Evolutionary conservation across 768 basidiomycete species (phyloP).

Genomic region (Psilocybe tampanensis): DNA sequence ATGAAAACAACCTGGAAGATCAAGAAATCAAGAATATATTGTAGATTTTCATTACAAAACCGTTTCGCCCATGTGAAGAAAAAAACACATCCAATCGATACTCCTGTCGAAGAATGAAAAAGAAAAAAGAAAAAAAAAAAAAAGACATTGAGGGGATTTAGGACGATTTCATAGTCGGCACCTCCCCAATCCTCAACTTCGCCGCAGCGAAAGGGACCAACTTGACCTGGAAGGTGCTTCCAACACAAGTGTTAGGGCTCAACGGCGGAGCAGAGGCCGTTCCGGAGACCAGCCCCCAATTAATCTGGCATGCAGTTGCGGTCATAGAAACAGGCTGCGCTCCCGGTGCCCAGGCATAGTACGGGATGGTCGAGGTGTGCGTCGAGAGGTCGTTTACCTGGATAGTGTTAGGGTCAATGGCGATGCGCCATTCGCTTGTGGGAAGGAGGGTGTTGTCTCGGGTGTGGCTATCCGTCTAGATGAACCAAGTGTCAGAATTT

Average conservation of each 20-base stretch:
- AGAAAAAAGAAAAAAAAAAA: not conserved
- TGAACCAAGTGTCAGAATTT: not conserved
- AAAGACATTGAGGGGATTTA: not conserved
- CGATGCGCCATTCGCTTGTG: slow-evolving; percentile 38
- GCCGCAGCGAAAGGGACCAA: slow-evolving; percentile 43
- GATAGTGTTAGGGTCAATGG: slow-evolving; percentile 41
- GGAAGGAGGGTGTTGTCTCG: slow-evolving; percentile 40
- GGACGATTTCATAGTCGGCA: slow-evolving; percentile 34
- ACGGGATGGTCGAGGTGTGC: slow-evolving; percentile 30
- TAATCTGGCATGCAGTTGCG: slow-evolving; percentile 38
- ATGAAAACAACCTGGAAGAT: not conserved
- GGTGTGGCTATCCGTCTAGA: slow-evolving; percentile 41
- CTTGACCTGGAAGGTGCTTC: slow-evolving; percentile 33
- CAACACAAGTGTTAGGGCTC: slow-evolving; percentile 36
- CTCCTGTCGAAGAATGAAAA: not conserved
- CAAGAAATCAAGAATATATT: too few species aligned
- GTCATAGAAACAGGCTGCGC: slow-evolving; percentile 42
- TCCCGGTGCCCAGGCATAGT: slow-evolving; percentile 42
- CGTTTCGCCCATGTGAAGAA: not conserved
- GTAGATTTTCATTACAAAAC: too few species aligned
- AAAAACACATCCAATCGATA: not conserved
- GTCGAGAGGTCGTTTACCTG: slow-evolving; percentile 31
- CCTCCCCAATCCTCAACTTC: slow-evolving; percentile 41
- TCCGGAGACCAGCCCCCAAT: slow-evolving; percentile 33
- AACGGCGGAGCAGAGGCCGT: slow-evolving; percentile 38